phyloP scores from a whole-genome alignment of 768 basidiomycete species.

The Lyophyllum atratum region DNA sequence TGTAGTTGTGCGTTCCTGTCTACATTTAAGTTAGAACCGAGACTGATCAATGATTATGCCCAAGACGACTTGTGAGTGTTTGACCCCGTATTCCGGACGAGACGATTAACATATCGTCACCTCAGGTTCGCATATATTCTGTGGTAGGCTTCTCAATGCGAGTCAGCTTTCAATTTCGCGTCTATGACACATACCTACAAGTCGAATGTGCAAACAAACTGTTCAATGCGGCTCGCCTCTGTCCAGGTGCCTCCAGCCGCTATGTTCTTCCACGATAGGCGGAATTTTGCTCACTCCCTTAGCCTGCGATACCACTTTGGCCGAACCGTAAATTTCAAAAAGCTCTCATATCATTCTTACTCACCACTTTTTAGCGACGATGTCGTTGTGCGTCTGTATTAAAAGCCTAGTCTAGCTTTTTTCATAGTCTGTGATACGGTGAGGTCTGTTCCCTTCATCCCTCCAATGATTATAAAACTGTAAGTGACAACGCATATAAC shows the following conservation, averaged over 20 bases:
- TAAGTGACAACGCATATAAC: conserved; percentile 43
- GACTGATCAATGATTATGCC: neutral
- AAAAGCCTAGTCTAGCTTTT: neutral
- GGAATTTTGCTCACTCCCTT: neutral
- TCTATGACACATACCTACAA: conserved; percentile 3
- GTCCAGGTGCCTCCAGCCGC: conserved; percentile 59
- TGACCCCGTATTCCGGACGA: conserved; percentile 1
- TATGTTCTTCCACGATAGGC: neutral
- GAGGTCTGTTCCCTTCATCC: conserved; percentile 84
- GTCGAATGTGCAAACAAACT: conserved; percentile 86
- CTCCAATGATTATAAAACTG: conserved; percentile 91
- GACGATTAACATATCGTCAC: neutral
- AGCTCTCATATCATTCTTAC: neutral
- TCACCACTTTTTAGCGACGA: conserved; percentile 47
- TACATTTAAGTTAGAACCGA: neutral
- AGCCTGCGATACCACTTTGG: conserved; percentile 82
- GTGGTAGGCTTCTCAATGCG: conserved; percentile 45
- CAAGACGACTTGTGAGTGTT: conserved; percentile 27
- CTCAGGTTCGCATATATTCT: conserved; percentile 86
- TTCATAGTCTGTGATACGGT: neutral
- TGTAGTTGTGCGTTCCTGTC: conserved; percentile 66
- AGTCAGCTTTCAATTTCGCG: neutral
- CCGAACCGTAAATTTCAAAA: conserved; percentile 63
- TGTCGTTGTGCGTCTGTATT: conserved; percentile 51
- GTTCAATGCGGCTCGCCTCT: conserved; percentile 75